Conservation (phyloP, 2,329 filamentous ascomycete genomes). For the Claviceps capensis region DNA sequence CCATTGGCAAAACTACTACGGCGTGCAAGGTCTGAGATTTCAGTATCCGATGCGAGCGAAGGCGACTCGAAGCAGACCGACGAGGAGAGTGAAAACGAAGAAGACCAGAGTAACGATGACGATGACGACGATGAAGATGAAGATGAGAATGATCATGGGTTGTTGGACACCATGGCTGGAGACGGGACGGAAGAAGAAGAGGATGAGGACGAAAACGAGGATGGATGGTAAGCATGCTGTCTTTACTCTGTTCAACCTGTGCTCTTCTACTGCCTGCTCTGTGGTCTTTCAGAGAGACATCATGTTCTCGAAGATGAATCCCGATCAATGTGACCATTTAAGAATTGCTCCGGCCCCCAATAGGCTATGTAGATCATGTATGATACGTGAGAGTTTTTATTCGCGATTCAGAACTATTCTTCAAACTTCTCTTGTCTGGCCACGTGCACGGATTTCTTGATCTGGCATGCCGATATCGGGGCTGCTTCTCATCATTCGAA, state of each 20-base stretch:
- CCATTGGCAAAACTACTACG: constrained; percentile 14
- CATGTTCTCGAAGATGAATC: too few relatives aligned
- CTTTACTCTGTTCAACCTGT: too few relatives aligned
- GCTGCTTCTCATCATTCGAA: constrained; percentile 24
- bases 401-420: constrained; percentile 15
- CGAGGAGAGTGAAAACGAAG: constrained; percentile 9
- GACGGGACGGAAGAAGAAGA: constrained; percentile 17
- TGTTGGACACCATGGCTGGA: constrained; percentile 20
- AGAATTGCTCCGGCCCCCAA: too few relatives aligned
- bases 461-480: constrained; percentile 22
- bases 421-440: constrained; percentile 24
- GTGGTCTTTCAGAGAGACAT: too few relatives aligned
- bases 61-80: constrained; percentile 8
- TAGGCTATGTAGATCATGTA: too few relatives aligned
- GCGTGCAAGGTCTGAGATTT: constrained; percentile 9
- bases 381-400: too few relatives aligned
- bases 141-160: constrained; percentile 10
- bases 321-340: too few relatives aligned
- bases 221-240: constrained; percentile 5
- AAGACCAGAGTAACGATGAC: constrained; percentile 11
- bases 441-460: constrained; percentile 19
- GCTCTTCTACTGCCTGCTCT: too few relatives aligned
- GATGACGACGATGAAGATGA: constrained; percentile 9
- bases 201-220: constrained; percentile 9
- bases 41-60: constrained; percentile 9